A percentile compares a stretch with the other conserved stretches of the same genome.
These are phyloP conservation scores for Vanderwaltozyma yarrowii DNA, from an alignment of 805 yeast genomes.

Conservation along the genomic window DNA sequence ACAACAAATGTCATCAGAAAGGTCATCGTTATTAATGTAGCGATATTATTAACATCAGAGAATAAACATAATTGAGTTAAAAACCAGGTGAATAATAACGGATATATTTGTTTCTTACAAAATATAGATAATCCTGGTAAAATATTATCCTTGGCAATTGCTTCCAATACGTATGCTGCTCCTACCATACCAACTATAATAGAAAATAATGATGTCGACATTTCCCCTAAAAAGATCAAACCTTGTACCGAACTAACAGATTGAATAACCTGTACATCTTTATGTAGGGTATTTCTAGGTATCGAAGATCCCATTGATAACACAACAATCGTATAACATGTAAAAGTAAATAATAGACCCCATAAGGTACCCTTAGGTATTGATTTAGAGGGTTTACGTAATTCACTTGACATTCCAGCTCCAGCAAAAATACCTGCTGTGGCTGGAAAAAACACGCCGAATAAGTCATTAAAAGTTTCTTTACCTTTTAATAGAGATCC, in stretches of 20 bases:
- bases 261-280: conserved; percentile 79
- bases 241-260: conserved; percentile 60
- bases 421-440: conserved; percentile 99
- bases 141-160: conserved; percentile 80
- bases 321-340: conserved; percentile 71
- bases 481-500: conserved; percentile 56
- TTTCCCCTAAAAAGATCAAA: conserved; percentile 76
- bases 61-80: conserved; percentile 77
- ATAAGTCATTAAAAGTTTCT: conserved; percentile 75
- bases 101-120: conserved; percentile 52
- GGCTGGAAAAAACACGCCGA: conserved; percentile 96
- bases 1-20: conserved; percentile 92
- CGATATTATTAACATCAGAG: conserved; percentile 88
- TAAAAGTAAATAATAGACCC: conserved; percentile 71
- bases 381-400: conserved; percentile 72
- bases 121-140: conserved; percentile 69
- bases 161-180: conserved; percentile 83
- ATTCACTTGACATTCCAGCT: conserved; percentile 96
- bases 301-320: conserved; percentile 68
- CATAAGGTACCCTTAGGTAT: conserved; percentile 91
- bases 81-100: conserved; percentile 68
- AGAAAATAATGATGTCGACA: conserved; percentile 83
- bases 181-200: conserved; percentile 94
- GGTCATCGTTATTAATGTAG: conserved; percentile 94
- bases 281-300: conserved; percentile 66